Evolutionary conservation across 192 early-diverging fungal species (phyloP).

Genomic region (Entomortierella beljakovae): DNA sequence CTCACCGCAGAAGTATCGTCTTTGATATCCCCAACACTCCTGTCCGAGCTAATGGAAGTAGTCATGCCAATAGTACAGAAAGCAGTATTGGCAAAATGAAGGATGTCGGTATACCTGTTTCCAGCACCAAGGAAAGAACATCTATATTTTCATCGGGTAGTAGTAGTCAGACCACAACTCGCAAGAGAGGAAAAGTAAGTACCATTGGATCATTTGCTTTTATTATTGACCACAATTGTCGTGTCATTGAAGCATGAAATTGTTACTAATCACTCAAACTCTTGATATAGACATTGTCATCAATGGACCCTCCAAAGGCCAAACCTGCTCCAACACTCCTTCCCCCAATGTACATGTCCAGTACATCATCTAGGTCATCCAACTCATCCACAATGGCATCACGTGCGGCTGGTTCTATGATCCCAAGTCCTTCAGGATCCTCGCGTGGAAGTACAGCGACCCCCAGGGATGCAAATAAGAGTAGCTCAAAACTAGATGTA

Average conservation of each 20-base stretch:
- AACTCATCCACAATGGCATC: constrained; percentile 40
- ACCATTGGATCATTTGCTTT: not conserved
- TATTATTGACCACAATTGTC: not conserved
- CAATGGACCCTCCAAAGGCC: constrained; percentile 50
- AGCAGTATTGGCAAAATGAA: constrained; percentile 29
- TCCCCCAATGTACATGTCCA: constrained; percentile 56
- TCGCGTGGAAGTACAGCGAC: constrained; percentile 32
- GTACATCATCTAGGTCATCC: constrained; percentile 31
- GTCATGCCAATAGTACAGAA: not conserved
- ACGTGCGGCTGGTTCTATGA: constrained; percentile 46
- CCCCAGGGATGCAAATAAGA: constrained; percentile 31
- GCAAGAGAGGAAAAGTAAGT: constrained; percentile 51
- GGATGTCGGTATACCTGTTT: constrained; percentile 32
- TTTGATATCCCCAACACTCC: constrained; percentile 33
- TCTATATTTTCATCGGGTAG: constrained; percentile 31
- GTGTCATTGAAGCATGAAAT: not conserved
- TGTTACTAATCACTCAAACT: not conserved
- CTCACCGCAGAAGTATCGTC: constrained; percentile 41
- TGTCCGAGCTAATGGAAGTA: constrained; percentile 4
- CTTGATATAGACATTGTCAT: constrained; percentile 48
- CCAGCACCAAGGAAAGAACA: constrained; percentile 29
- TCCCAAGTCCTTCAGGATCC: constrained; percentile 40
- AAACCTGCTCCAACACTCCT: constrained; percentile 46
- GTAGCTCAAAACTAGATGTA: constrained; percentile 1
- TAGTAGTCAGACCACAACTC: constrained; percentile 12